Evolutionary conservation across 169 alveolate species (phyloP), one percentile per base, ranked within the genome.

Genomic region (Pseudocohnilembus persalinus): DNA sequence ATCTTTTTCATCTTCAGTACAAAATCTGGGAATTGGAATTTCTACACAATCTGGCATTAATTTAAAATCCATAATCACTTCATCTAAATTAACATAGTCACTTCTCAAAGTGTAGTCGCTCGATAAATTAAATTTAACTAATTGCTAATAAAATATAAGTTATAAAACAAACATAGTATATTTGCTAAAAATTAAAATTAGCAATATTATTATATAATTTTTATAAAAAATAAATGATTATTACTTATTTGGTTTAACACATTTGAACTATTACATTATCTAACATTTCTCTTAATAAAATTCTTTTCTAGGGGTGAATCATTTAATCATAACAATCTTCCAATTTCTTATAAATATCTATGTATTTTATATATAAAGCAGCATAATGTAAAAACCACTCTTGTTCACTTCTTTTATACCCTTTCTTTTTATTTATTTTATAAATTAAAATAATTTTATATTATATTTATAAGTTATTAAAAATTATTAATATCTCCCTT

Each of bases 241-340:
- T 89, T 89, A 84, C 97, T 78, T 92, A 92, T 89, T 96, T 96
- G 78, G 96, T 89, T 90, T 96, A 96, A 34, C 94, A 90, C 33
- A 97, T 86, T 63, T 98, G 82, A 31, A 93, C 83, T n/a, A 96
- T 92, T 25, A 94, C 90, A 74, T 94, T 88, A 72, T 97, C 97
- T 63, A 97, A 87, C 87, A 94, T 94, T 90, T 93, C 88, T 81
- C 93, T 94, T 31, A 97, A 92, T 85, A 91, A 83, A 81, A 88
- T 86, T 73, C 98, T 93, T 90, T 95, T 96, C 85, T 97, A 96
- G 34, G 98, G 98, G 85, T 97, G 99, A 77, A 95, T 96, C 85
- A 97, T 90, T 77, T 97, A 94, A 90, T 96, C 98, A 87, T 97
- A 95, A 83, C 98, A 92, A 86, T 95, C 98, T 83, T 97, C 98